Base-by-base conservation (phyloP, 2,329 filamentous ascomycete species). In the Sporothrix brasiliensis region DNA sequence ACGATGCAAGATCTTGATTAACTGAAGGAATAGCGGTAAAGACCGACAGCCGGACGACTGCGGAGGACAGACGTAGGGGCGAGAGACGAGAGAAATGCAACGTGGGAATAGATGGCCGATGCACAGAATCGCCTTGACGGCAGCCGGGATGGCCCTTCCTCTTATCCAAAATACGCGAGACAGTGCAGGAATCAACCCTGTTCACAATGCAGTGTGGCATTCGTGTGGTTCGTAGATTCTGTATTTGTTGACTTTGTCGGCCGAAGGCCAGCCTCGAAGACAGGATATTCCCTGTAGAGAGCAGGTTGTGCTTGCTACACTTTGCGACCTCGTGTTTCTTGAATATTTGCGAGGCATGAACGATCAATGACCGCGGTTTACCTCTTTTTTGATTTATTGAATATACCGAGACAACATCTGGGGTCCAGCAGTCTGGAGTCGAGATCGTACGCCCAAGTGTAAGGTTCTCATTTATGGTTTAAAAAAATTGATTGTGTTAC, bases 361-460 rank as follows among this genome's bases (percentile, higher is more conserved):
- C 10, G 14, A 7, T 61, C 41, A 19, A 14, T 7, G 11, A 13
- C 39, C 58, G 39, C 21, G 5, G 21, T 47, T 63, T 27, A 47
- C 58, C 58, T 39, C 58, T 27, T 41, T 56, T 63, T 19, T 1
- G 9, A 4, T 47, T 63, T 27, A 16, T 63, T 27, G 39, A 27
- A 44, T 63, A 16, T 63, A 63, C 58, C 21, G 58, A 63, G 58
- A 63, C 58, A 47, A 44, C 58, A 63, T 63, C 58, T 63, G 39
- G 27, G 13, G 13, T 27, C 47, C n/a, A 19, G 6, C 21, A 27
- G n/a, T n/a, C 58, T 7, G 39, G 39, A 19, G 56, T 61, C 34
- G 34, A 44, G 58, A 61, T 39, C 16, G 39, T 47, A 21, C 13
- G 6, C 24, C 58, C 58, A 61, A 3, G 1, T n/a, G 16, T 27